Conservation (phyloP, 192 early-diverging fungal species). For the Chytriomyces sp. region DNA sequence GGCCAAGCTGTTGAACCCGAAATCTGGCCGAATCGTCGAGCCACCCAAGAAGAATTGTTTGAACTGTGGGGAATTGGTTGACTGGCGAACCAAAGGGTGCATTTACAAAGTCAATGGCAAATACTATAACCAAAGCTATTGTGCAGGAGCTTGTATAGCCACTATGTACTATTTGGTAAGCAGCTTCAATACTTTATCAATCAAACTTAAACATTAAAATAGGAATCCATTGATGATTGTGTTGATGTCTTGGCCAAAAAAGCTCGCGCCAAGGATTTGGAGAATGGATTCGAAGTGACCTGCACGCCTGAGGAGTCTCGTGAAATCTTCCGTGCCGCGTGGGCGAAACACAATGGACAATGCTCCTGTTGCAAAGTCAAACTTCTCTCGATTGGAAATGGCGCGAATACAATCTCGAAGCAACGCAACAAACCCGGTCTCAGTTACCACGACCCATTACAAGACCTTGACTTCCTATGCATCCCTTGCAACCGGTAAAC, state of each 20-base stretch:
- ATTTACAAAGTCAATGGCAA: no score
- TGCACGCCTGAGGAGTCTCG: neutral
- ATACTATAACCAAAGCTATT: no score
- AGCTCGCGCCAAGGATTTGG: neutral
- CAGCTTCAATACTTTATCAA: no score
- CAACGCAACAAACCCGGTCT: conserved; percentile 1
- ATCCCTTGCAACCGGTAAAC: neutral
- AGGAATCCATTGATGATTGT: neutral
- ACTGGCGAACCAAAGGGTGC: no score
- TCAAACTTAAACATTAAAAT: no score
- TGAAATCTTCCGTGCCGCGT: neutral
- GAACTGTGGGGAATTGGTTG: no score
- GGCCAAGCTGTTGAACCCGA: no score
- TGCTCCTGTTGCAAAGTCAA: conserved; percentile 2
- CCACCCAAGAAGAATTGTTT: no score
- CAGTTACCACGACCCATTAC: neutral
- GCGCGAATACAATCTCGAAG: neutral
- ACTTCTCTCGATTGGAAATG: neutral
- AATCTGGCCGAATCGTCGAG: no score
- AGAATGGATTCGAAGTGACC: neutral
- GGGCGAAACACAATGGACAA: neutral
- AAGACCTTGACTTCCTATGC: neutral
- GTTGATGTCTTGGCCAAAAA: neutral
- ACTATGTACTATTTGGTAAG: no score
- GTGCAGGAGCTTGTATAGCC: no score